Base-by-base conservation (phyloP, 2,329 filamentous ascomycete species). In the Domatiomyces catenatus region DNA sequence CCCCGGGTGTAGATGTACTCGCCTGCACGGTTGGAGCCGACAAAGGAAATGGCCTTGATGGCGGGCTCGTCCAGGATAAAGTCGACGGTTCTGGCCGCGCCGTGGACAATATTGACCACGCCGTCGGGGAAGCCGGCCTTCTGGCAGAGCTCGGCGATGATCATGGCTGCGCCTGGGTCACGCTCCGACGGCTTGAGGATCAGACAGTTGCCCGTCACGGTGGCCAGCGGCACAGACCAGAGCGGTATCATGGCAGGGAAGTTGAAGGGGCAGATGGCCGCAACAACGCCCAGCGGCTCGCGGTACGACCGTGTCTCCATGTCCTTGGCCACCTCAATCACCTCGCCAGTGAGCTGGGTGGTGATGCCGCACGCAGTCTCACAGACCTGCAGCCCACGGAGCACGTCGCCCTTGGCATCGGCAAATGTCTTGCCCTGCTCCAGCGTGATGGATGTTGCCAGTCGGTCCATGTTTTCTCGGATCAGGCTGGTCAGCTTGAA, bases 161-260 rank as follows among this genome's bases (percentile, higher is more conserved):
- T 81, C 78, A 82, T 81, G 50, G 74, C 75, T 2, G 79, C 78
- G 52, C 78, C 77, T 5, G 79, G 79, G 55, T 81, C 78, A 50
- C 79, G 75, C 65, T 83, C 79, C 1, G 79, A 81, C 6, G 79
- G 79, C 70, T 83, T 83, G 59, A 83, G 69, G 57, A 83, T 70
- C 54, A 80, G 66, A 22, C 74, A 78, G 68, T 83, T 83, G 50
- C 79, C 79, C 24, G 76, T 79, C n/a, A 80, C 71, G 5, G 77
- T 77, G 39, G 79, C 79, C 54, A 81, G 71, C 7, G 80, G 79
- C 42, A 83, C 80, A 28, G 71, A 79, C 79, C 79, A 83, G 8
- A 83, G 70, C 8, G 80, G 80, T 64, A 83, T 83, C 80, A 83
- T 83, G 55, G 80, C 80, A 48, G 79, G 79, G 69, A 83, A 83